Evolutionary conservation across 1,139 yeast species (phyloP).

Genomic region (Waltiozyma sp.): DNA sequence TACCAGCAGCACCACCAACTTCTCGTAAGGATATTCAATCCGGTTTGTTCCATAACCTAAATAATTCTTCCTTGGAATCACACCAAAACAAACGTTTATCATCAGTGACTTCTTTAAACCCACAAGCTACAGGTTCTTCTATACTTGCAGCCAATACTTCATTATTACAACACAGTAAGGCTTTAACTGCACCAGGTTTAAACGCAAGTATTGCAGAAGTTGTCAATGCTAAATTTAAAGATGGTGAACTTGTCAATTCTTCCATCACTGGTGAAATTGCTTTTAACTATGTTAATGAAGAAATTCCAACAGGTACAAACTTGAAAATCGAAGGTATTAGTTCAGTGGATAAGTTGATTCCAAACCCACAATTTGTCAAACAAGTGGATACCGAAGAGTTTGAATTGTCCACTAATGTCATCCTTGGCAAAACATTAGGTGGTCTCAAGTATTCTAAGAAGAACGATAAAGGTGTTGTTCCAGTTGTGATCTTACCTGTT

Average conservation of each 20-base stretch:
- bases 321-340: conserved; percentile 21
- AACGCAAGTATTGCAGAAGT: conserved; percentile 75
- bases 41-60: conserved; percentile 41
- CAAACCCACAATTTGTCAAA: conserved; percentile 27
- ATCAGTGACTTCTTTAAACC: conserved; percentile 21
- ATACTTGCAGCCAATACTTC: conserved; percentile 18
- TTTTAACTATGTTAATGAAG: conserved; percentile 40
- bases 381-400: conserved; percentile 22
- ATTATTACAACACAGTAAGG: conserved; percentile 39
- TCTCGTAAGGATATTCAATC: conserved; percentile 42
- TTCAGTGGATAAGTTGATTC: conserved; percentile 24
- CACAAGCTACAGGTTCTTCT: conserved; percentile 29
- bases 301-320: conserved; percentile 25
- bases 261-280: conserved; percentile 75
- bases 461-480: conserved; percentile 33
- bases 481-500: conserved; percentile 66
- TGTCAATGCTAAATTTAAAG: conserved; percentile 61
- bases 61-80: conserved; percentile 25
- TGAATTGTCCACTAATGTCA: conserved; percentile 24
- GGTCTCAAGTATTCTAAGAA: conserved; percentile 60
- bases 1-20: conserved; percentile 10
- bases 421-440: conserved; percentile 52
- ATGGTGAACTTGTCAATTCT: conserved; percentile 46
- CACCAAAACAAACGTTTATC: conserved; percentile 16
- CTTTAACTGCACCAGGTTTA: conserved; percentile 43